A percentile compares a stretch with the other conserved stretches of the same genome.
Evolutionary conservation across 1,139 yeast species (phyloP).

Genomic region (Magnusiomyces fungicola): DNA sequence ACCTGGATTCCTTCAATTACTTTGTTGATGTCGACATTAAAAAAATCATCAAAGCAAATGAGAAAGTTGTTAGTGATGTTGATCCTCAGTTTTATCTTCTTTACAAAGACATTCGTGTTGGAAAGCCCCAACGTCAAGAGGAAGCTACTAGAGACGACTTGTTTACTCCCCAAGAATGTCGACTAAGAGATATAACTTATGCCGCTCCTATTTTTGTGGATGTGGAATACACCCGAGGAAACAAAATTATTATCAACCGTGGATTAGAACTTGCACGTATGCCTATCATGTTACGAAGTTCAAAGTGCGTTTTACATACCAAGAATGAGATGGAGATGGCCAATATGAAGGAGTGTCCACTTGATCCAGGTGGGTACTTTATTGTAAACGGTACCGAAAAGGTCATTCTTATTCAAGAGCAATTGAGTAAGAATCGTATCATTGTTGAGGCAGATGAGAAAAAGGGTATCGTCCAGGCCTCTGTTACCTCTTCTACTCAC

Average conservation of each 20-base stretch:
- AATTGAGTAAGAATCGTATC: constrained; percentile 91
- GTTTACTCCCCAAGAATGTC: constrained; percentile 92
- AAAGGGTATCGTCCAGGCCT: constrained; percentile 90
- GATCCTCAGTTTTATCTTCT: constrained; percentile 94
- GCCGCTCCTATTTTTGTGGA: constrained; percentile 96
- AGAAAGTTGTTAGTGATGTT: constrained; percentile 81
- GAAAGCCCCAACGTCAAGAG: constrained; percentile 46
- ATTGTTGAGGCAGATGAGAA: constrained; percentile 96
- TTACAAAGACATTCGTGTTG: constrained; percentile 87
- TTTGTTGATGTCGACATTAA: constrained; percentile 90
- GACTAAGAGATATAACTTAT: constrained; percentile 89
- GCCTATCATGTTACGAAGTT: constrained; percentile 95
- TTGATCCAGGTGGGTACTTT: constrained; percentile 98
- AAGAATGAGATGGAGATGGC: constrained; percentile 83
- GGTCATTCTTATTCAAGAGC: constrained; percentile 94
- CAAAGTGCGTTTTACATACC: constrained; percentile 80
- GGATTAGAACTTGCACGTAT: constrained; percentile 93
- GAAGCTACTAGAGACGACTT: constrained; percentile 33
- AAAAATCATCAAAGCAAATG: constrained; percentile 87
- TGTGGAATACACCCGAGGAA: constrained; percentile 92
- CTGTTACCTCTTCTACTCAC: constrained; percentile 95
- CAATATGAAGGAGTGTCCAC: constrained; percentile 81
- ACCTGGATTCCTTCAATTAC: constrained; percentile 91
- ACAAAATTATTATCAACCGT: constrained; percentile 80
- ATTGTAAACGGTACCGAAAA: constrained; percentile 97